Evolutionary conservation across 495 filamentous ascomycete species (phyloP).

Genomic region (Talaromyces adpressus): DNA sequence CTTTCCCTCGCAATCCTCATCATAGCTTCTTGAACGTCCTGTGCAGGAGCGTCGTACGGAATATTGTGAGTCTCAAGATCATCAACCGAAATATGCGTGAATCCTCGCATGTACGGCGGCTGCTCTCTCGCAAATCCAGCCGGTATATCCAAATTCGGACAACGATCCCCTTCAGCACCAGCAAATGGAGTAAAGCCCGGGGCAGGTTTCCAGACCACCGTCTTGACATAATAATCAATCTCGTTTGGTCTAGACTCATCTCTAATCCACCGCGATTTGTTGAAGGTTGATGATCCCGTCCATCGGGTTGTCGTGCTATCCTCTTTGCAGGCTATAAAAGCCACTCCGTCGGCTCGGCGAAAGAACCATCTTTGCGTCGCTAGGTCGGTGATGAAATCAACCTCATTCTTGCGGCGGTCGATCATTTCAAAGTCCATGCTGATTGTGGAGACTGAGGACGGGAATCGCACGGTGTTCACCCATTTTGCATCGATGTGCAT

Average conservation of each 20-base stretch:
- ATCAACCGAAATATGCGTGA: neutral
- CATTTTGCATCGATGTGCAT: slow-evolving; percentile 17
- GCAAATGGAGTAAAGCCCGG: neutral
- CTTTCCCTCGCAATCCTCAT: neutral
- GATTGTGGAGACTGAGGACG: slow-evolving; percentile 17
- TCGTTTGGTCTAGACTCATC: slow-evolving; percentile 20
- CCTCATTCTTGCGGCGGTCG: slow-evolving; percentile 18
- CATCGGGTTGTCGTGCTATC: slow-evolving; percentile 15
- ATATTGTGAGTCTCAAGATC: neutral
- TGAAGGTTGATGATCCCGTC: slow-evolving; percentile 22
- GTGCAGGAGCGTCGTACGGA: neutral
- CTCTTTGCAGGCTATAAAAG: slow-evolving; percentile 10
- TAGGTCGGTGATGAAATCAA: slow-evolving; percentile 16
- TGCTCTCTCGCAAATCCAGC: neutral
- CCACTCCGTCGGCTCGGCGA: slow-evolving; percentile 13
- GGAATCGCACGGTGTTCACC: slow-evolving; percentile 16
- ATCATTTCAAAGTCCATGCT: slow-evolving; percentile 23
- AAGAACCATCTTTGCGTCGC: slow-evolving; percentile 21
- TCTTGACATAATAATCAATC: slow-evolving; percentile 23
- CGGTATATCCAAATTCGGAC: slow-evolving; percentile 4
- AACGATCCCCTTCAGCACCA: neutral
- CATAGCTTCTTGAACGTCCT: neutral
- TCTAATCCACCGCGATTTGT: slow-evolving; percentile 15
- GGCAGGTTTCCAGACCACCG: slow-evolving; percentile 15
- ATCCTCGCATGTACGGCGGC: too few species aligned